These are phyloP conservation scores for Cordyceps militaris DNA, from an alignment of 2,329 filamentous ascomycete species.

Conservation along the genomic window DNA sequence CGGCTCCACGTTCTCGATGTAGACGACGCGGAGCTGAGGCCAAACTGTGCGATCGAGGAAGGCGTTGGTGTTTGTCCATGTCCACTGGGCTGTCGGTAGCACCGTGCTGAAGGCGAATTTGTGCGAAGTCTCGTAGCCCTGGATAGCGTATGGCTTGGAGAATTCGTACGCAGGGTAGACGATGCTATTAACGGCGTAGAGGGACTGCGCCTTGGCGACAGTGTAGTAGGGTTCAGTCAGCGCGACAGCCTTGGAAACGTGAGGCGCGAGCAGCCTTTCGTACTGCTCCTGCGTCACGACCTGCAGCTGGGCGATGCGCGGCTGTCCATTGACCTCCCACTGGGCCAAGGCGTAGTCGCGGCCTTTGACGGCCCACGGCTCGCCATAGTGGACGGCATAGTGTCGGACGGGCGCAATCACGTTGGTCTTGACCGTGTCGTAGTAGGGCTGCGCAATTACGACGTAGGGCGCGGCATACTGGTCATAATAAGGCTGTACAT, in stretches of 20 bases:
- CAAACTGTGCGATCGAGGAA: slow-evolving; percentile 74
- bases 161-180: slow-evolving; percentile 69
- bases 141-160: slow-evolving; percentile 65
- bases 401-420: slow-evolving; percentile 62
- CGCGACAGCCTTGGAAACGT: slow-evolving; percentile 56
- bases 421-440: slow-evolving; percentile 50
- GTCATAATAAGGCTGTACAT: slow-evolving; percentile 79
- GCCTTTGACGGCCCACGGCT: slow-evolving; percentile 62
- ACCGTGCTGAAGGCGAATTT: slow-evolving; percentile 62
- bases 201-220: slow-evolving; percentile 52
- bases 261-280: slow-evolving; percentile 61
- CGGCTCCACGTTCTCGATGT: slow-evolving; percentile 88
- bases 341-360: slow-evolving; percentile 60
- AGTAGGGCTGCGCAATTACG: slow-evolving; percentile 69
- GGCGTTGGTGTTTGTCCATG: slow-evolving; percentile 59
- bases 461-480: slow-evolving; percentile 79
- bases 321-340: slow-evolving; percentile 74
- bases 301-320: slow-evolving; percentile 63
- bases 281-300: slow-evolving; percentile 58
- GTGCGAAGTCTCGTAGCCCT: slow-evolving; percentile 60
- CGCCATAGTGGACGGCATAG: slow-evolving; percentile 66
- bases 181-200: slow-evolving; percentile 64
- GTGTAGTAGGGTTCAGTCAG: slow-evolving; percentile 66
- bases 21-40: slow-evolving; percentile 73
- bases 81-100: slow-evolving; percentile 64